Base-by-base conservation (phyloP, 2,329 filamentous ascomycete species). In the Penicillium oxalicum region DNA sequence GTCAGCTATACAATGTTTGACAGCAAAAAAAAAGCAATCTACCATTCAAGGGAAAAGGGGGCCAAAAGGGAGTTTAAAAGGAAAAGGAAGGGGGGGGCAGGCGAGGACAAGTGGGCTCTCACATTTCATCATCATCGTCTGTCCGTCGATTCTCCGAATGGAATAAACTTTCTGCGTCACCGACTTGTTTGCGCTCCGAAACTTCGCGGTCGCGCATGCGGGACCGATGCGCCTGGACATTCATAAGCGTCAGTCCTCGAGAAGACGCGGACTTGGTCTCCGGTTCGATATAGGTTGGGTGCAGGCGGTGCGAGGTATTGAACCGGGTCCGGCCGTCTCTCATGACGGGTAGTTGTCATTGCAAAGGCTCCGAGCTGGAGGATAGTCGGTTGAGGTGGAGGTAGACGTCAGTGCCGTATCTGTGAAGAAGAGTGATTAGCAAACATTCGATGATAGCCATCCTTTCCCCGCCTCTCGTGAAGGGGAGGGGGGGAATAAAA, bases 351-450 rank as follows among this genome's bases (percentile, higher is more conserved):
- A 82, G 81, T 76, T 74, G 74, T 81, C 93, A 97, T 88, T 96
- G 91, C 44, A 98, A 78, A 57, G 93, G 93, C 71, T 98, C 93
- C 26, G 91, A 96, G 34, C 89, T 95, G 58, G 89, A 95, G 38
- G 90, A 95, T 26, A 98, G 80, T 48, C 93, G 83, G 75, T 98
- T 98, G 44, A 98, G 82, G 70, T 98, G 93, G 41, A 98, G 86
- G 73, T 98, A 98, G 45, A 97, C 93, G 67, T 98, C 93, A 44
- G 93, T 98, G 57, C 93, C 93, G 70, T 98, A 98, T 50, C 91
- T 95, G 60, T 40, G n/a, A 40, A n/a, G 25, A 12, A 27, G 29
- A 7, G 12, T 37, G 34, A 34, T 35, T 11, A 1, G 3, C 63
- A 25, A n/a, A 32, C 5, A 12, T 11, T 2, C 5, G 12, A 12